Conservation (phyloP, 345 rosid genomes). For the Gossypium anomalum region DNA sequence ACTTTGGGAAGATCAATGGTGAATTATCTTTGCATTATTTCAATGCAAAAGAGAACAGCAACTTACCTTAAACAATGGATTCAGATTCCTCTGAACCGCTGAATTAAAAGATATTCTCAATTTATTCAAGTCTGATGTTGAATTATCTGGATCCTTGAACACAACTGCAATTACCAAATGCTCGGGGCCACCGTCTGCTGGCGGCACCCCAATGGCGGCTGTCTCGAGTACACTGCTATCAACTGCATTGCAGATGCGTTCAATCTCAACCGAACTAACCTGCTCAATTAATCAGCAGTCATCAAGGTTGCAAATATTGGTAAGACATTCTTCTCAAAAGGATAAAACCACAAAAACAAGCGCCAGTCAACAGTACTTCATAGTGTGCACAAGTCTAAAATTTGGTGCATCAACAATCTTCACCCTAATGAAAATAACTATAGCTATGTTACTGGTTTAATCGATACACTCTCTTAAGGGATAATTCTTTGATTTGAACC, state of each 20-base stretch:
- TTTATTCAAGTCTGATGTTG: slow-evolving; percentile 38
- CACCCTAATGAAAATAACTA: too few relatives aligned
- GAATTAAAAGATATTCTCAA: slow-evolving; percentile 66
- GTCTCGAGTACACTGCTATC: slow-evolving; percentile 71
- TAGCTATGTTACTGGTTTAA: neutral
- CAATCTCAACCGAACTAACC: slow-evolving; percentile 93
- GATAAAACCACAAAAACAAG: too few relatives aligned
- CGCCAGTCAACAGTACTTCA: too few relatives aligned
- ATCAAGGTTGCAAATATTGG: neutral
- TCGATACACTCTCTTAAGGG: too few relatives aligned
- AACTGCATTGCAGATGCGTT: slow-evolving; percentile 73
- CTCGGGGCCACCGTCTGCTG: slow-evolving; percentile 88
- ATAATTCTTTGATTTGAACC: too few relatives aligned
- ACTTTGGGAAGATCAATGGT: neutral
- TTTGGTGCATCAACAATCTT: too few relatives aligned
- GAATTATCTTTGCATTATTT: neutral
- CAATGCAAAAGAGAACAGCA: neutral
- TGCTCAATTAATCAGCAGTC: slow-evolving; percentile 22
- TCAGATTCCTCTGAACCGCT: slow-evolving; percentile 79
- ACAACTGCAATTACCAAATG: slow-evolving; percentile 73
- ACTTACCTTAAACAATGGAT: slow-evolving; percentile 83
- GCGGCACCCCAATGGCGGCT: slow-evolving; percentile 94
- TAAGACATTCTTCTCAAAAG: neutral
- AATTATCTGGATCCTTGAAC: slow-evolving; percentile 36
- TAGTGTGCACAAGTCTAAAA: too few relatives aligned